Evolutionary conservation across 2,329 filamentous ascomycete species (phyloP).

Genomic region (Ophiostoma montium): DNA sequence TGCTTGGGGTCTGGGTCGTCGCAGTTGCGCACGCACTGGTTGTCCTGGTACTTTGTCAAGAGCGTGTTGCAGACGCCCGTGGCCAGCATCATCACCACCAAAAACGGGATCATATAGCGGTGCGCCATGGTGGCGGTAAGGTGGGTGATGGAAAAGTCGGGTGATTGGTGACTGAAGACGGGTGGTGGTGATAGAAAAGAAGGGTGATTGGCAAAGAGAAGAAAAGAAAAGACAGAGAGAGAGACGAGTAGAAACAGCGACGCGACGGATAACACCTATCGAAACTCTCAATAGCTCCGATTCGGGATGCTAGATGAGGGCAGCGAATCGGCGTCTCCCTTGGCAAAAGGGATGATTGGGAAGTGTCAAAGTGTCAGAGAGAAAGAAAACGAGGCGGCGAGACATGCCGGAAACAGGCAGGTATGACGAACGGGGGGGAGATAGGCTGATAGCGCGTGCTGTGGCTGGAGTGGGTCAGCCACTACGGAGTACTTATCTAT

Average conservation of each 20-base stretch:
- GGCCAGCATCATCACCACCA: conserved; percentile 92
- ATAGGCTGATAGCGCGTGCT: background rate
- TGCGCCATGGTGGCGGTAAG: conserved; percentile 43
- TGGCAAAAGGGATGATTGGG: background rate
- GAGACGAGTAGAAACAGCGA: background rate
- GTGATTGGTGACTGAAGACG: background rate
- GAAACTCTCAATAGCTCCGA: background rate
- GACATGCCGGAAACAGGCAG: background rate
- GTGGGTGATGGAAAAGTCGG: background rate
- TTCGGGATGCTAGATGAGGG: background rate
- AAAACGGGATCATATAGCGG: conserved; percentile 60
- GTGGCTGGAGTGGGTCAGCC: background rate
- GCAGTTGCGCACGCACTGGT: conserved; percentile 92
- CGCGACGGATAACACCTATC: too few species aligned
- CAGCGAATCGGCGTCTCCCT: background rate
- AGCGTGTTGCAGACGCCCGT: conserved; percentile 96
- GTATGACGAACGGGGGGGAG: background rate
- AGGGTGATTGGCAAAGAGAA: too few species aligned
- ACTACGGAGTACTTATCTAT: too few species aligned
- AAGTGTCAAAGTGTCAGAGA: background rate
- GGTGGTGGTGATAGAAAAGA: background rate
- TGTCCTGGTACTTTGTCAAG: conserved; percentile 96
- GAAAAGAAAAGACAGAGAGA: background rate
- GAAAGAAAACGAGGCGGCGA: background rate
- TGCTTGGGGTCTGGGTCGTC: conserved; percentile 51